These are phyloP conservation scores for Saksenaea oblongispora DNA, from an alignment of 371 early-diverging fungal genomes.

Conservation along the genomic window DNA sequence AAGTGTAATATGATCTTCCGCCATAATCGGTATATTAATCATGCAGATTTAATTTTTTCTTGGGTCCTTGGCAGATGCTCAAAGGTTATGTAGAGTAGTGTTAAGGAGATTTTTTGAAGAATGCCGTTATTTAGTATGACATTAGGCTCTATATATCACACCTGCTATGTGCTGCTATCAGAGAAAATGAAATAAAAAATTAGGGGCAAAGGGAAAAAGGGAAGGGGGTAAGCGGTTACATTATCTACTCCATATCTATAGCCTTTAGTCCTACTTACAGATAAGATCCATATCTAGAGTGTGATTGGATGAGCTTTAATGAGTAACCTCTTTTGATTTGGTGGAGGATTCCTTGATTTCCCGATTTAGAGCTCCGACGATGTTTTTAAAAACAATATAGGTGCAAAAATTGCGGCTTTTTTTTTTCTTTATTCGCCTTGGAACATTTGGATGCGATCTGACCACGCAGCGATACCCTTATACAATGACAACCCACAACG, in stretches of 20 bases:
- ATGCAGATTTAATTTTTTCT: too few relatives aligned
- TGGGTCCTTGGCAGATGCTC: too few relatives aligned
- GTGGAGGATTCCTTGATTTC: neutral
- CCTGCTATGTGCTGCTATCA: too few relatives aligned
- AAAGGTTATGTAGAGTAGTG: too few relatives aligned
- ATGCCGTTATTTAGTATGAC: too few relatives aligned
- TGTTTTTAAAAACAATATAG: neutral
- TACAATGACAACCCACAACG: constrained; percentile 4
- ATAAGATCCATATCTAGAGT: neutral
- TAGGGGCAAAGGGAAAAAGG: too few relatives aligned
- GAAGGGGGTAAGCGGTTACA: too few relatives aligned
- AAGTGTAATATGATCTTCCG: too few relatives aligned
- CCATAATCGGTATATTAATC: too few relatives aligned
- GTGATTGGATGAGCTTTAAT: neutral
- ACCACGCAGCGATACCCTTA: neutral
- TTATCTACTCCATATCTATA: neutral
- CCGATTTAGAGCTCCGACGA: neutral
- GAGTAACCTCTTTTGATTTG: neutral
- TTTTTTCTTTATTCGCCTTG: constrained; percentile 4
- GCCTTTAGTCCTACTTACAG: neutral
- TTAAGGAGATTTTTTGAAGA: too few relatives aligned
- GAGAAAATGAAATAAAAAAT: too few relatives aligned
- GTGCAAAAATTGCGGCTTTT: constrained; percentile 2
- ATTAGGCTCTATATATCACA: too few relatives aligned
- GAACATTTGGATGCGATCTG: constrained; percentile 2